These are phyloP conservation scores for Desmodesmus armatus DNA, from an alignment of 139 green algal genomes.

Conservation along the genomic window DNA sequence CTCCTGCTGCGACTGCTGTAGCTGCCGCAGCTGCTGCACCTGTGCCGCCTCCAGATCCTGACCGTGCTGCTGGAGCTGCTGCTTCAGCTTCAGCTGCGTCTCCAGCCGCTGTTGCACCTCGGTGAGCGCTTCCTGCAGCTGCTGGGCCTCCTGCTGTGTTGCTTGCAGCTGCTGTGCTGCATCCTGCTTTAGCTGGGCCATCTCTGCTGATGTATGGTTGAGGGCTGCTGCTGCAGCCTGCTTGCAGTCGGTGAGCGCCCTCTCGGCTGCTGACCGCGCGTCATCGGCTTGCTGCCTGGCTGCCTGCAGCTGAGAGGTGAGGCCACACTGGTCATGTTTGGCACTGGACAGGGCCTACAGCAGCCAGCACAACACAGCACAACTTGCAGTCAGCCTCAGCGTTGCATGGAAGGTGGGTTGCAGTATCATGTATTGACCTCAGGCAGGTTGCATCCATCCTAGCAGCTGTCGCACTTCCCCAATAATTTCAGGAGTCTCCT, in stretches of 20 bases:
- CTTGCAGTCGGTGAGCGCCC: not conserved
- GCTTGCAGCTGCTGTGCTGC: not conserved
- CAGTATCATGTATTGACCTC: too few species aligned
- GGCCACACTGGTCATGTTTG: not conserved
- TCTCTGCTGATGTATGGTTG: not conserved
- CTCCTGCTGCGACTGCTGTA: constrained; percentile 13
- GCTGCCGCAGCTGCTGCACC: not conserved
- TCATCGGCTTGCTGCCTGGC: not conserved
- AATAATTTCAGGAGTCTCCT: too few species aligned
- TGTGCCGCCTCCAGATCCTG: not conserved
- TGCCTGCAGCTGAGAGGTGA: not conserved
- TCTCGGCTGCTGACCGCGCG: not conserved
- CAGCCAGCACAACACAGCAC: not conserved
- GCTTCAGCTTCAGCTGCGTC: not conserved
- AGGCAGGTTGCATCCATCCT: too few species aligned
- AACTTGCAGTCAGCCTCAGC: too few species aligned
- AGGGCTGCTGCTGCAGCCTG: not conserved
- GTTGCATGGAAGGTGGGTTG: too few species aligned
- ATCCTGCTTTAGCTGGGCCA: not conserved
- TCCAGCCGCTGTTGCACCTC: not conserved
- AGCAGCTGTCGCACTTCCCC: too few species aligned
- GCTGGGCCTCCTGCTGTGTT: not conserved
- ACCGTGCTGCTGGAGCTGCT: constrained; percentile 3
- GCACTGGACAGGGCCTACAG: not conserved
- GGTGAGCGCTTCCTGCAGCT: constrained; percentile 11